Percentiles rank a stretch among this genome's conserved stretches.
phyloP scores from a whole-genome alignment of 2,329 filamentous ascomycete species.

The Microcera coccophila region DNA sequence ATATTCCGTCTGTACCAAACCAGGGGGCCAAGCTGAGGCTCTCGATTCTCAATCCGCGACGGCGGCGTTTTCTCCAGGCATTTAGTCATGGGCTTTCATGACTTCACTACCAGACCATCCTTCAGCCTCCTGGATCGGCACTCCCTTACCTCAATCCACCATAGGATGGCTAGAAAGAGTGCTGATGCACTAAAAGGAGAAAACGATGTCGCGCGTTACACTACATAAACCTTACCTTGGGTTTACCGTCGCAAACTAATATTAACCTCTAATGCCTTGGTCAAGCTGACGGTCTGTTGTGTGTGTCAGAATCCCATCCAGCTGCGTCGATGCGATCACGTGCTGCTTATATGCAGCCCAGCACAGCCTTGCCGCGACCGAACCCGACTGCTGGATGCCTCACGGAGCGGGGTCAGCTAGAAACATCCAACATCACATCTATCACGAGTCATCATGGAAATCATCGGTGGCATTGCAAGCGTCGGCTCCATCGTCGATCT shows the following conservation, averaged over 20 bases:
- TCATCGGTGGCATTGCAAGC: background rate
- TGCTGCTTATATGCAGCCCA: background rate
- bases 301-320: background rate
- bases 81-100: too few species aligned
- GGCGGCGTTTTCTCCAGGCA: too few species aligned
- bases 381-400: background rate
- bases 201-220: background rate
- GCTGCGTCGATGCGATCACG: background rate
- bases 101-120: too few species aligned
- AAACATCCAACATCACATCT: background rate
- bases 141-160: too few species aligned
- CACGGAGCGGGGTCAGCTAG: background rate
- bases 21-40: too few species aligned
- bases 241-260: background rate
- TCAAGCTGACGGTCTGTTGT: background rate
- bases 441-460: slow-evolving; percentile 2
- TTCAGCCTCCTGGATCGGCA: too few species aligned
- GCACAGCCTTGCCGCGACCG: background rate
- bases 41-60: too few species aligned
- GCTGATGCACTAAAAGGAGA: background rate
- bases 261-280: background rate
- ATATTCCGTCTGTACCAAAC: too few species aligned
- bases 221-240: background rate
- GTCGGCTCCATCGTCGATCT: slow-evolving; percentile 1
- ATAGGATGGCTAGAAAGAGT: too few species aligned